Evolutionary conservation across 2,329 filamentous ascomycete species (phyloP).

Genomic region (Dothistroma pini): DNA sequence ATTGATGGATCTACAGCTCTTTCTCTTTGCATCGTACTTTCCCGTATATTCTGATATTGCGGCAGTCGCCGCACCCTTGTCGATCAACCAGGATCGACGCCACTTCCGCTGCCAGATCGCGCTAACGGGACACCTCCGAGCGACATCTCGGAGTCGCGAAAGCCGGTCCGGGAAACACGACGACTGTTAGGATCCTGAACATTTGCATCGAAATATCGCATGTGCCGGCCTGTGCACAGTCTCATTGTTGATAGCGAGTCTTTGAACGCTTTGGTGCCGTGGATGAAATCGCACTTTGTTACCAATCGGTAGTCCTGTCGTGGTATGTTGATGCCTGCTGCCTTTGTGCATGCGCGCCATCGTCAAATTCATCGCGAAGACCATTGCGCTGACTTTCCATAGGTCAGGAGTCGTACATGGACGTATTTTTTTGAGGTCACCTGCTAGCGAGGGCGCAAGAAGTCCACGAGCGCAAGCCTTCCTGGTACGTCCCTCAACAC

Average conservation of each 20-base stretch:
- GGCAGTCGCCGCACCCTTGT: not conserved
- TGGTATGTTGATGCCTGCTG: not conserved
- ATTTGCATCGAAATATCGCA: not conserved
- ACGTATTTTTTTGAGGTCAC: too few relatives aligned
- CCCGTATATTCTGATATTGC: not conserved
- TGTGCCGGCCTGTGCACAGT: not conserved
- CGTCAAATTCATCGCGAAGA: not conserved
- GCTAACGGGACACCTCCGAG: not conserved
- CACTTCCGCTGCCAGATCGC: not conserved
- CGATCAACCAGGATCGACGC: not conserved
- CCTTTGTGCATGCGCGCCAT: not conserved
- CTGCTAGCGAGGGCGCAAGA: too few relatives aligned
- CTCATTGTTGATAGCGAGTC: not conserved
- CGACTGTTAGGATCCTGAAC: not conserved
- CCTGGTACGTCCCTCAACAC: not conserved
- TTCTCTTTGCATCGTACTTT: not conserved
- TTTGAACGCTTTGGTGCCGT: not conserved
- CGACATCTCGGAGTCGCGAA: not conserved
- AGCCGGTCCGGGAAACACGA: not conserved
- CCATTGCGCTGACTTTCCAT: not conserved
- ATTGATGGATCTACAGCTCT: not conserved
- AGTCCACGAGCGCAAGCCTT: not conserved
- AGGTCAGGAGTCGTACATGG: not conserved
- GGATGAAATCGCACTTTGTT: not conserved
- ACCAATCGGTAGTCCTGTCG: not conserved